Conservation (phyloP, 2,329 filamentous ascomycete genomes). For the Dothideomycetidae sp. region DNA sequence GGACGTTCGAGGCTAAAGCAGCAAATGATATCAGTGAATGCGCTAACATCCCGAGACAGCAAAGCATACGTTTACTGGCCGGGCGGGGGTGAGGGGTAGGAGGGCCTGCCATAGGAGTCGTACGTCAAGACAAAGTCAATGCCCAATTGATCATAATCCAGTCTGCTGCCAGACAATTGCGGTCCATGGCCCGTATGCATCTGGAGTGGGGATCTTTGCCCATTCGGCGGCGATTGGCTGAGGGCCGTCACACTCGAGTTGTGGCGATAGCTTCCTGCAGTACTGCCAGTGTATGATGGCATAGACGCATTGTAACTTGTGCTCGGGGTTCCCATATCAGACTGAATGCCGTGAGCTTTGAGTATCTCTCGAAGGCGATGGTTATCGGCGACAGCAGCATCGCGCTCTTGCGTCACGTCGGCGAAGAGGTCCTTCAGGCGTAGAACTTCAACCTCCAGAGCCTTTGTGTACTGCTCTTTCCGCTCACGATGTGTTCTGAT, state of each 20-base stretch:
- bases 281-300: conserved; percentile 28
- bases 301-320: conserved; percentile 20
- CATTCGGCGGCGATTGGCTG: conserved; percentile 28
- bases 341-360: conserved; percentile 43
- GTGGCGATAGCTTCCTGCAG: conserved; percentile 39
- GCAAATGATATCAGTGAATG: conserved; percentile 10
- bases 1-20: conserved; percentile 64
- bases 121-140: conserved; percentile 90
- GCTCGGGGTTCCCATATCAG: conserved; percentile 31
- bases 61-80: conserved; percentile 27
- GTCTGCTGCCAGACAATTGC: conserved; percentile 23
- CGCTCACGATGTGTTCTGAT: conserved; percentile 84
- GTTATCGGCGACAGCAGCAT: conserved; percentile 66
- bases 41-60: conserved; percentile 2
- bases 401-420: conserved; percentile 59
- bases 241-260: conserved; percentile 32
- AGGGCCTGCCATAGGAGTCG: conserved; percentile 30
- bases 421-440: conserved; percentile 76
- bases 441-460: conserved; percentile 79
- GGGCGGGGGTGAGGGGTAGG: conserved; percentile 50
- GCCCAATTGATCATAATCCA: conserved; percentile 69
- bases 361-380: conserved; percentile 53
- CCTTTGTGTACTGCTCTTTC: conserved; percentile 92
- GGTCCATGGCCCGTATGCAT: conserved; percentile 12
- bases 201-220: conserved; percentile 11